Evolutionary conservation across 2,329 filamentous ascomycete genomes (phyloP), one percentile per base, ranked within the genome.

Genomic region (Aspergillus sp.): DNA sequence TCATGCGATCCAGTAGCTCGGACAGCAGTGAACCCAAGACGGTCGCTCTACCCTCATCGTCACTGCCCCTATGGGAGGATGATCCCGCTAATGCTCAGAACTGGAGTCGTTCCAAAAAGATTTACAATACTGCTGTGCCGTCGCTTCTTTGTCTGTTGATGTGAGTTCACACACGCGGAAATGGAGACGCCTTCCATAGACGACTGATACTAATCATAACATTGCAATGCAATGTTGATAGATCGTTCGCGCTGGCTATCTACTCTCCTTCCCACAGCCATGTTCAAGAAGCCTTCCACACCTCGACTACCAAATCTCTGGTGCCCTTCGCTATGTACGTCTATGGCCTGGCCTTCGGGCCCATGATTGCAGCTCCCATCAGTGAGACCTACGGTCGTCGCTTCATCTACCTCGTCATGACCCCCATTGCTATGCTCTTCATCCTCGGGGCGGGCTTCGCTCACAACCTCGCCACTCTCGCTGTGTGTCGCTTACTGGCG

Each of bases 241-340:
- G 61, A 50, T 61, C 61, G 1, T 63, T 63, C 21, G 58, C 36
- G 11, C 47, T 61, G 3, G 58, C 58, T 11, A 61, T 63, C 39
- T 63, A 63, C 55, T 55, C 61, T 5, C 61, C 61, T 1, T 58
- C 58, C 8, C 61, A 63, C 21, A 38, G 17, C 6, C 38, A 59
- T 23, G 52, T 56, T 2, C 56, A 62, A 42, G 39, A 21, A 7
- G 21, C 23, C 11, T 61, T 61, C 42, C 58, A 61, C 6, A 57
- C 42, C 13, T 49, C 41, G n/a, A 17, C 54, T 8, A 63, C 61
- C 23, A 41, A 51, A 8, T 61, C 54, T 6, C 51, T 63, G 6
- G 47, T 63, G 21, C 61, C 61, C 2, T 61, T 61, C 41, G 49
- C 58, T 10, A 38, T 61, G 30, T 63, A 63, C 32, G 58, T 61